phyloP scores from a whole-genome alignment of 768 basidiomycete species.

The Crucibulum laeve region DNA sequence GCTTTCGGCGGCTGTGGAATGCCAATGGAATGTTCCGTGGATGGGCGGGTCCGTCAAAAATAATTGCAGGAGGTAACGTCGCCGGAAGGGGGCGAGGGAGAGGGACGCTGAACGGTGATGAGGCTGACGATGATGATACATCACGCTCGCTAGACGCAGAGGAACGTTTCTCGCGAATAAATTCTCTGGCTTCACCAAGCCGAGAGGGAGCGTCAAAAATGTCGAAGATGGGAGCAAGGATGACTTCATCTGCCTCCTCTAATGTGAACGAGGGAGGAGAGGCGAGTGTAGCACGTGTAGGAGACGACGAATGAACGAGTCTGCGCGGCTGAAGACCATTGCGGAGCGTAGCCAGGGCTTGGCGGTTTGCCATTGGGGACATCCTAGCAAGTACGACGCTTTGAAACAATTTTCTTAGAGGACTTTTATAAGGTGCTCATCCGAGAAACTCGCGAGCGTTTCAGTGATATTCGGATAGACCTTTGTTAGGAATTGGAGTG shows the following conservation, averaged over 20 bases:
- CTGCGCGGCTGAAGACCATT: slow-evolving; percentile 8
- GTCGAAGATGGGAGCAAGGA: slow-evolving; percentile 35
- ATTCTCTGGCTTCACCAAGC: slow-evolving; percentile 28
- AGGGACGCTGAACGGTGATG: slow-evolving; percentile 8
- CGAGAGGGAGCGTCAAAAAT: slow-evolving; percentile 46
- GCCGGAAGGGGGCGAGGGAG: slow-evolving; percentile 19
- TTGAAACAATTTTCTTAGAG: background rate
- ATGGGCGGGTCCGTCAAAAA: slow-evolving; percentile 46
- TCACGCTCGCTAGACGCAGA: slow-evolving; percentile 3
- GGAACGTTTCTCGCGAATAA: slow-evolving; percentile 14
- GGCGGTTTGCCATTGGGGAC: slow-evolving; percentile 8
- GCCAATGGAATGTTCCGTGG: slow-evolving; percentile 21
- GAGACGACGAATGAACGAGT: slow-evolving; percentile 19
- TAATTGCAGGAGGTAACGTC: slow-evolving; percentile 37
- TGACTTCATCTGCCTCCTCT: slow-evolving; percentile 18
- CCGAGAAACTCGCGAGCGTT: background rate
- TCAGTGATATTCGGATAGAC: background rate
- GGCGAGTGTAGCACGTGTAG: slow-evolving; percentile 15
- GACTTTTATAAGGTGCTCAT: slow-evolving; percentile 3
- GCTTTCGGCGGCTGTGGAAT: slow-evolving; percentile 14
- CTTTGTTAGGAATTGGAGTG: background rate
- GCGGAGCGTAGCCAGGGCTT: slow-evolving; percentile 14
- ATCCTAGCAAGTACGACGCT: background rate
- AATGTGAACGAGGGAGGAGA: slow-evolving; percentile 12
- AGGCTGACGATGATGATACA: slow-evolving; percentile 2